Evolutionary conservation across 1,284 basidiomycete species (phyloP).

Genomic region (Heterobasidion annosum): DNA sequence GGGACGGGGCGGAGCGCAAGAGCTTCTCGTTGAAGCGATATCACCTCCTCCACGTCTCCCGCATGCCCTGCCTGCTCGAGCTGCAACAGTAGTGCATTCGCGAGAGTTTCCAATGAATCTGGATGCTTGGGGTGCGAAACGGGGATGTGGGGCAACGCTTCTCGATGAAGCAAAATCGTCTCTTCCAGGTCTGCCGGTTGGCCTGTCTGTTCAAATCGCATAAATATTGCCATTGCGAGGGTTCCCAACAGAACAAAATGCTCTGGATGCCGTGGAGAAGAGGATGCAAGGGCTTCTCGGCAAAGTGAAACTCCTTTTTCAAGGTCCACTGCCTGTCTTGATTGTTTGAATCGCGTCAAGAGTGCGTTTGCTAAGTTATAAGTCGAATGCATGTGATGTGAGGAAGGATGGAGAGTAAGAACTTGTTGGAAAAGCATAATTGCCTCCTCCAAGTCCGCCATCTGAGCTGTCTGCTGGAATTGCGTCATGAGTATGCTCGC

Average conservation of each 20-base stretch:
- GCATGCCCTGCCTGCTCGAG: background rate
- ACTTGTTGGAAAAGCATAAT: constrained; percentile 17
- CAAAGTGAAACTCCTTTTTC: background rate
- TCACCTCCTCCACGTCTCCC: background rate
- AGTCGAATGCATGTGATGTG: constrained; percentile 11
- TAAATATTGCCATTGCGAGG: background rate
- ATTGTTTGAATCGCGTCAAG: constrained; percentile 1
- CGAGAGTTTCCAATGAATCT: constrained; percentile 13
- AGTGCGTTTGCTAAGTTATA: constrained; percentile 5
- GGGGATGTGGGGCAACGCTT: constrained; percentile 11
- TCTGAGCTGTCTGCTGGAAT: background rate
- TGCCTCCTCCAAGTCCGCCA: constrained; percentile 22
- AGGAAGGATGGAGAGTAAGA: constrained; percentile 11
- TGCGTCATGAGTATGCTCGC: background rate
- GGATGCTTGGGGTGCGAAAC: constrained; percentile 12
- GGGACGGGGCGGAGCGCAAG: too few relatives aligned
- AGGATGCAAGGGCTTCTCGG: background rate
- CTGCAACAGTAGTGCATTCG: background rate
- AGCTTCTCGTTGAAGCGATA: background rate
- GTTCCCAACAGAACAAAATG: background rate
- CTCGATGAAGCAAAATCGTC: background rate
- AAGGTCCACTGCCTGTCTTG: background rate
- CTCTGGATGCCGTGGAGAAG: background rate
- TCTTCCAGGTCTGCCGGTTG: background rate
- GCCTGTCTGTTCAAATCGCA: background rate